Evolutionary conservation across 1,284 basidiomycete genomes (phyloP).

Genomic region (Malassezia psittaci): DNA sequence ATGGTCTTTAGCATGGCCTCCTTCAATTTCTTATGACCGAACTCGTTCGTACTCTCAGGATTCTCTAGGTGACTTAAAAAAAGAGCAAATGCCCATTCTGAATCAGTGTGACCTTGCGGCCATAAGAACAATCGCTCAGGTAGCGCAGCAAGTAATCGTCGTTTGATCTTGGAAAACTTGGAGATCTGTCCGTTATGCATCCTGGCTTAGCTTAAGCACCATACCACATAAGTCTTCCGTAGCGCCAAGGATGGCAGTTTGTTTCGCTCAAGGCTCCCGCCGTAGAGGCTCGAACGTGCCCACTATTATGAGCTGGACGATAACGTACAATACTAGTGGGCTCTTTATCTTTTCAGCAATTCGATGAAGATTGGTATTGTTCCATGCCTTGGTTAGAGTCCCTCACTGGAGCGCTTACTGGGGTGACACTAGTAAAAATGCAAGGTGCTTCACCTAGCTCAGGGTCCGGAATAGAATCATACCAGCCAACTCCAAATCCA

Average conservation of each 20-base stretch:
- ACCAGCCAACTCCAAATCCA: constrained; percentile 87
- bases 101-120: constrained; percentile 40
- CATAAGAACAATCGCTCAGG: constrained; percentile 37
- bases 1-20: constrained; percentile 39
- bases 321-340: constrained; percentile 31
- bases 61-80: constrained; percentile 33
- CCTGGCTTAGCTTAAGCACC: constrained; percentile 4
- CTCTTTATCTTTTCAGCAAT: constrained; percentile 44
- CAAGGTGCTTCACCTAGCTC: constrained; percentile 56
- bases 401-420: background rate
- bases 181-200: constrained; percentile 46
- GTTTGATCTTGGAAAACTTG: constrained; percentile 33
- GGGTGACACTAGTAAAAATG: constrained; percentile 91
- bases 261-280: constrained; percentile 39
- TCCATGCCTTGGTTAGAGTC: constrained; percentile 26
- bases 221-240: constrained; percentile 36
- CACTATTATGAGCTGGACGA: constrained; percentile 5
- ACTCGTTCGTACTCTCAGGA: constrained; percentile 19
- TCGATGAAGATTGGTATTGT: constrained; percentile 39
- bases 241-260: constrained; percentile 44
- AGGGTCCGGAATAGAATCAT: constrained; percentile 27
- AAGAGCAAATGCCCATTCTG: constrained; percentile 38
- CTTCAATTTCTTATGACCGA: constrained; percentile 26
- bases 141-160: constrained; percentile 26
- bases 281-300: constrained; percentile 37